Percentiles rank a stretch among this genome's conserved stretches.
phyloP scores from a whole-genome alignment of 140 eudicot genomes.

The Oenanthe javanica region DNA sequence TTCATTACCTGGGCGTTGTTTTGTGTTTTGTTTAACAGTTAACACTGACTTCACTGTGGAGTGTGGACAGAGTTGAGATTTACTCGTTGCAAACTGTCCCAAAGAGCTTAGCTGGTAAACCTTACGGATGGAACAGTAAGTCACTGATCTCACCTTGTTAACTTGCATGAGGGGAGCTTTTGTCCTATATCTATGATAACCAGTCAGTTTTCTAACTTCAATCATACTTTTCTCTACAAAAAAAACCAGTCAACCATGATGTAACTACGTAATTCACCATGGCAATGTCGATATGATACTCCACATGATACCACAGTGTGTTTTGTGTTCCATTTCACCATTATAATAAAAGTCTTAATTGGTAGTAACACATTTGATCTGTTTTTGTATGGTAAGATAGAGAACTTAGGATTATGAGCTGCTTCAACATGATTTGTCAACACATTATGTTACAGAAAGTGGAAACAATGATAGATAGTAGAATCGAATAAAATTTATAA shows the following conservation, averaged over 20 bases:
- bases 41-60: neutral
- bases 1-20: neutral
- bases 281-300: neutral
- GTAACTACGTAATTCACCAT: neutral
- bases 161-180: slow-evolving; percentile 1
- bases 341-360: neutral
- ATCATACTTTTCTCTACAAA: neutral
- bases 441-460: neutral
- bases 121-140: slow-evolving; percentile 15
- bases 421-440: neutral
- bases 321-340: neutral
- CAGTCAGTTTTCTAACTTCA: neutral
- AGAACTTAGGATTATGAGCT: neutral
- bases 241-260: neutral
- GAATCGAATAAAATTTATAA: neutral
- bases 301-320: neutral
- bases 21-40: neutral
- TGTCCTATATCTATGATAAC: neutral
- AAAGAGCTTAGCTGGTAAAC: slow-evolving; percentile 17
- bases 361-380: neutral
- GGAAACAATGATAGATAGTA: neutral
- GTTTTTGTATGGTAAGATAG: neutral
- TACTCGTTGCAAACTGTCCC: slow-evolving; percentile 8
- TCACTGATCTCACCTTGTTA: neutral
- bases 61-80: slow-evolving; percentile 9